phyloP scores from a whole-genome alignment of 495 filamentous ascomycete genomes.

The Lophium mytilinum region DNA sequence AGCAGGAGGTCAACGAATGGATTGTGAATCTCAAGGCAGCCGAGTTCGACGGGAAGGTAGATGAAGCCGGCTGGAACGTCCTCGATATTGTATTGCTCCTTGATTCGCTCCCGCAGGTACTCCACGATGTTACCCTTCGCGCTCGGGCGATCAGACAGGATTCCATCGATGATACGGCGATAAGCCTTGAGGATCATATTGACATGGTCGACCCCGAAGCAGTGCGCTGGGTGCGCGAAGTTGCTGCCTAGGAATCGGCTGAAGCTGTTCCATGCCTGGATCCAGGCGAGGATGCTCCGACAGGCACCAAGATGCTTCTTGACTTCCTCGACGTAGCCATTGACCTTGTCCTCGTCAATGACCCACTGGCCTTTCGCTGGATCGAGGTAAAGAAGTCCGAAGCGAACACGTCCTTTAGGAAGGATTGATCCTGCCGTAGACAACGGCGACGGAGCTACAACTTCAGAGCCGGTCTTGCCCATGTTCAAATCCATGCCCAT shows the following conservation, averaged over 20 bases:
- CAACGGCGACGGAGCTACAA: constrained; percentile 8
- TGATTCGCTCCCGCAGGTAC: constrained; percentile 20
- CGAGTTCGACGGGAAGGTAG: constrained; percentile 46
- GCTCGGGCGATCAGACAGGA: constrained; percentile 15
- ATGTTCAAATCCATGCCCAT: constrained; percentile 27
- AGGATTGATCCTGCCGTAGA: neutral
- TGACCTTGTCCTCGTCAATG: constrained; percentile 25
- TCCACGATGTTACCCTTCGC: constrained; percentile 17
- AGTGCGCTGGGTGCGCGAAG: constrained; percentile 30
- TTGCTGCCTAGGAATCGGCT: constrained; percentile 27
- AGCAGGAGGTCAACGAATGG: constrained; percentile 44
- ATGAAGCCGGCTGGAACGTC: constrained; percentile 30
- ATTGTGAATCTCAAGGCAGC: constrained; percentile 49
- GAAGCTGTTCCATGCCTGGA: constrained; percentile 31
- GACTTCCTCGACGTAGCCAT: constrained; percentile 27
- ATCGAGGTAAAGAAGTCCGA: constrained; percentile 27
- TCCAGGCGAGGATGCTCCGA: constrained; percentile 26
- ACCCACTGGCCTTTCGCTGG: constrained; percentile 22
- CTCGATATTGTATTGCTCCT: constrained; percentile 18
- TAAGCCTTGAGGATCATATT: constrained; percentile 25
- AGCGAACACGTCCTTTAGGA: constrained; percentile 25
- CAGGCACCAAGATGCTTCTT: constrained; percentile 22
- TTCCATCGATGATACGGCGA: constrained; percentile 19
- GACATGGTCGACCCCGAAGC: constrained; percentile 27
- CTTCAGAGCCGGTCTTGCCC: constrained; percentile 20